Conservation (phyloP, 2,329 filamentous ascomycete genomes). For the Fusarium austroafricanum region DNA sequence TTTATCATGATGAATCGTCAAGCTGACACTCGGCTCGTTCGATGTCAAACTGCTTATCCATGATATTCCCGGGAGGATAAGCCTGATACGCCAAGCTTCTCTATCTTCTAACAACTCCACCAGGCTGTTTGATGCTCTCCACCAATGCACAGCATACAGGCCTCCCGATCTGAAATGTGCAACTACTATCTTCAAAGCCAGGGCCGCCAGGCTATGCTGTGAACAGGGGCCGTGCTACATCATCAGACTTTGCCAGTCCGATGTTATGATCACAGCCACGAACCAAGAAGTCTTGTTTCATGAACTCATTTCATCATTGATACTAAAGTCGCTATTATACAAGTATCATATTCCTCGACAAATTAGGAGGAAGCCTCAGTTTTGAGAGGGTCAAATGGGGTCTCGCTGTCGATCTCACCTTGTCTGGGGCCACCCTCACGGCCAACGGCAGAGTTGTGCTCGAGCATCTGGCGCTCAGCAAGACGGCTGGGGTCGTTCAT, state of each 20-base stretch:
- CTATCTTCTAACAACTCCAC: no score
- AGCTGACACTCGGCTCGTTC: not conserved
- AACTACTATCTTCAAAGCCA: no score
- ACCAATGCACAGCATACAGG: no score
- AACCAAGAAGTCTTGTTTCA: constrained; percentile 1
- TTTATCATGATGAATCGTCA: constrained; percentile 1
- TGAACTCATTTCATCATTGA: constrained; percentile 34
- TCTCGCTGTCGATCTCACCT: constrained; percentile 41
- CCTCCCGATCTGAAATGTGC: no score
- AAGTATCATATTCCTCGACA: not conserved
- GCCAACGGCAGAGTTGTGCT: constrained; percentile 37
- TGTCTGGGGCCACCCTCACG: constrained; percentile 47
- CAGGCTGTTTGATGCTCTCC: no score
- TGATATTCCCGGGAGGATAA: not conserved
- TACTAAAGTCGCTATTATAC: constrained; percentile 13
- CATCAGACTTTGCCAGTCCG: no score
- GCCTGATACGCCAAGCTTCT: not conserved
- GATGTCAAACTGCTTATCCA: not conserved
- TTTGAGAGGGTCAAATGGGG: constrained; percentile 49
- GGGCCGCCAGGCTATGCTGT: no score
- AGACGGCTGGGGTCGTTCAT: constrained; percentile 60
- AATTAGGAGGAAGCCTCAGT: constrained; percentile 45
- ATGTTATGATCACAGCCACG: not conserved
- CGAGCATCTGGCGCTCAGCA: constrained; percentile 58
- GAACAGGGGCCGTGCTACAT: no score